These are phyloP conservation scores for Clitoria ternatea DNA, from an alignment of 306 rosid species.

Conservation along the genomic window DNA sequence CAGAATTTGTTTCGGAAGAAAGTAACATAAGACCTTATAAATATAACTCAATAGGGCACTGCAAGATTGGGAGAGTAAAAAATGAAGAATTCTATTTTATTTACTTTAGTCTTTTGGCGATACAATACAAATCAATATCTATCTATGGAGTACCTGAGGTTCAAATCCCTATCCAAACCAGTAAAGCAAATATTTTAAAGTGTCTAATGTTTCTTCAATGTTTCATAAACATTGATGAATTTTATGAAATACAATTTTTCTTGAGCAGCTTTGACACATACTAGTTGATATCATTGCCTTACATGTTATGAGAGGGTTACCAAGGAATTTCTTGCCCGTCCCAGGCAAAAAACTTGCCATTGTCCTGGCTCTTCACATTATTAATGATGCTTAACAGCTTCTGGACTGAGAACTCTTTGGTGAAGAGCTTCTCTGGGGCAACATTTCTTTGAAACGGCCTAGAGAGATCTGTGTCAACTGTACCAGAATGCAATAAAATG, in stretches of 20 bases:
- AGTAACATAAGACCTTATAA: background rate
- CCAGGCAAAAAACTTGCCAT: conserved; percentile 95
- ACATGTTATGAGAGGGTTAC: conserved; percentile 34
- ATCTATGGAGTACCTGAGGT: background rate
- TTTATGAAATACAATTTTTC: conserved; percentile 17
- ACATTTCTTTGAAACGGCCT: conserved; percentile 88
- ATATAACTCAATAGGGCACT: background rate
- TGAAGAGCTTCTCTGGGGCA: conserved; percentile 75
- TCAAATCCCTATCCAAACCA: background rate
- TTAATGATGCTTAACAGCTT: conserved; percentile 67
- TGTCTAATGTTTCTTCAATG: background rate
- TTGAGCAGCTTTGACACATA: background rate
- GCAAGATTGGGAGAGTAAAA: background rate
- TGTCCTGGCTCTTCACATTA: conserved; percentile 59
- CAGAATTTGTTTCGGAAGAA: background rate
- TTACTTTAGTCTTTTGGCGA: background rate
- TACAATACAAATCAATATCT: background rate
- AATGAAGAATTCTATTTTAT: background rate
- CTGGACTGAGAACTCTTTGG: conserved; percentile 70
- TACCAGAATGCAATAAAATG: conserved; percentile 89
- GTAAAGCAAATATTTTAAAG: background rate
- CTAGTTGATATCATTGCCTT: conserved; percentile 1
- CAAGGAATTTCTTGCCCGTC: conserved; percentile 98
- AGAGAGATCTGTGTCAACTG: conserved; percentile 96
- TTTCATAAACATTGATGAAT: conserved; percentile 13